Percentiles rank a stretch among this genome's conserved stretches.
These are phyloP conservation scores for Graphiopsis chlorocephala DNA, from an alignment of 2,329 filamentous ascomycete genomes.

Conservation along the genomic window DNA sequence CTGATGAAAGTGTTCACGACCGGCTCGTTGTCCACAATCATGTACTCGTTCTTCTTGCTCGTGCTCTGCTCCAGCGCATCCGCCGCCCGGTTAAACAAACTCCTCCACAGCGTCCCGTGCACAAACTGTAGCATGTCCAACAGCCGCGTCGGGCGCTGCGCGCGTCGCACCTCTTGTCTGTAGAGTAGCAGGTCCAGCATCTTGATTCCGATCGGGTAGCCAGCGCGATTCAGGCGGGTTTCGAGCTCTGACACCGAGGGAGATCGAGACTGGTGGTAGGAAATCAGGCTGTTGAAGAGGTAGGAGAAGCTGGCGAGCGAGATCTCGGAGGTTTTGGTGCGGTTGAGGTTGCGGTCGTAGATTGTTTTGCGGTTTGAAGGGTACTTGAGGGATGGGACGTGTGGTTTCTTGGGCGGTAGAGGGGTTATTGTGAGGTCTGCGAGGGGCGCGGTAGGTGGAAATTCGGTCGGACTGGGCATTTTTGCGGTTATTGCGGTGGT, in stretches of 20 bases:
- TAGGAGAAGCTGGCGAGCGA: conserved; percentile 94
- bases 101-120: conserved; percentile 85
- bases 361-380: conserved; percentile 95
- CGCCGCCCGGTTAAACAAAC: conserved; percentile 86
- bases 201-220: conserved; percentile 89
- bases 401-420: conserved; percentile 33
- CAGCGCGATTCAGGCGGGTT: conserved; percentile 45
- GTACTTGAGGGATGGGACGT: conserved; percentile 67
- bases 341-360: conserved; percentile 92
- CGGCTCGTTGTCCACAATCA: conserved; percentile 98
- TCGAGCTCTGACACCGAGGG: conserved; percentile 93
- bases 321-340: conserved; percentile 81
- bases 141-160: conserved; percentile 76
- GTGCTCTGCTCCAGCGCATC: conserved; percentile 90
- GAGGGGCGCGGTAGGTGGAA: not conserved
- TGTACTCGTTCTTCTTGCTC: conserved; percentile 88
- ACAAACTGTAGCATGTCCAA: conserved; percentile 93
- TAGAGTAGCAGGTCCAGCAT: conserved; percentile 93
- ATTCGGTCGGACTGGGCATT: conserved; percentile 9
- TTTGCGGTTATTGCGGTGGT: not conserved
- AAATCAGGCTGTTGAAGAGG: conserved; percentile 94
- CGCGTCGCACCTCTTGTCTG: conserved; percentile 66
- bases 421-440: conserved; percentile 20
- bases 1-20: conserved; percentile 92
- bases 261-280: conserved; percentile 85